A percentile compares a stretch with the other conserved stretches of the same genome.
Conservation (phyloP, 805 yeast species). For the Lipomyces kockii region DNA sequence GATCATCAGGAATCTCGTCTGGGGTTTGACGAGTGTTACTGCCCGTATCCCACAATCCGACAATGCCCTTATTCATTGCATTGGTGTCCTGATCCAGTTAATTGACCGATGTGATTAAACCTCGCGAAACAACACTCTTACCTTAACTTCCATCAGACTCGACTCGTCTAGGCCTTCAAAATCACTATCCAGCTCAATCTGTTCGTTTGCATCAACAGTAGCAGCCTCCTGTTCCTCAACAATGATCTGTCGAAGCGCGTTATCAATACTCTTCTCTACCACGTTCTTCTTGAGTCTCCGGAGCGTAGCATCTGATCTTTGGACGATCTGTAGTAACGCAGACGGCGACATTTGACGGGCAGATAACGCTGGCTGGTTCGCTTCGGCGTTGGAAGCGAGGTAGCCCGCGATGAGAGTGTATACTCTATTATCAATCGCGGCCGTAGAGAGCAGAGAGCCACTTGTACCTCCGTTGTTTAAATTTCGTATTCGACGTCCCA, state of each 20-base stretch:
- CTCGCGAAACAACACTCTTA: slow-evolving; percentile 35
- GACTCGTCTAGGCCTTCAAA: slow-evolving; percentile 48
- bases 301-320: slow-evolving; percentile 67
- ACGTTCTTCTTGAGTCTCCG: slow-evolving; percentile 69
- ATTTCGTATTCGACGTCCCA: slow-evolving; percentile 27
- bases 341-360: slow-evolving; percentile 26
- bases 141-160: slow-evolving; percentile 64
- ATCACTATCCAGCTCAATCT: slow-evolving; percentile 45
- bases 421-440: slow-evolving; percentile 35
- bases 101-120: not conserved
- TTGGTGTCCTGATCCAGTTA: slow-evolving; percentile 54
- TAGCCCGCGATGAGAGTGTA: slow-evolving; percentile 41
- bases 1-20: slow-evolving; percentile 22
- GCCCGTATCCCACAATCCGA: slow-evolving; percentile 61
- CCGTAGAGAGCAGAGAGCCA: slow-evolving; percentile 21
- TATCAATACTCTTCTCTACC: slow-evolving; percentile 67
- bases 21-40: slow-evolving; percentile 38
- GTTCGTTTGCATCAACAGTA: slow-evolving; percentile 42
- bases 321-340: slow-evolving; percentile 43
- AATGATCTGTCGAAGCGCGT: slow-evolving; percentile 42
- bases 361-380: slow-evolving; percentile 4
- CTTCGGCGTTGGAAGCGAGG: slow-evolving; percentile 24
- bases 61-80: slow-evolving; percentile 75
- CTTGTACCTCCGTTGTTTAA: slow-evolving; percentile 11
- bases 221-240: slow-evolving; percentile 13